Percentiles rank a stretch among this genome's conserved stretches.
Conservation (phyloP, 2,329 filamentous ascomycete genomes). For the Colletotrichum siamense region DNA sequence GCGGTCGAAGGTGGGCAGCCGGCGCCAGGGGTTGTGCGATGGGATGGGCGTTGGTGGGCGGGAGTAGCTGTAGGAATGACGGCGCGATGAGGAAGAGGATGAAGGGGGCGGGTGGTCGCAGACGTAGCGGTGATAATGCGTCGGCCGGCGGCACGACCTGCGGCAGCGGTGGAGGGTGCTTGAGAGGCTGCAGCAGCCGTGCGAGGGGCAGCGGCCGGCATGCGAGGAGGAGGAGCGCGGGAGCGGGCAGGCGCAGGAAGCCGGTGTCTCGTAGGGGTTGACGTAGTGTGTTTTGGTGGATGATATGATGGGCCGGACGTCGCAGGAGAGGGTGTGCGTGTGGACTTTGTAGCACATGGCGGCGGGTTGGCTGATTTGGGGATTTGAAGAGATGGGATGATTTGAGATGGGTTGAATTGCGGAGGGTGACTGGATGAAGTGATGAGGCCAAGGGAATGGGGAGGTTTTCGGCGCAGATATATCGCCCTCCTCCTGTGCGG, state of each 20-base stretch:
- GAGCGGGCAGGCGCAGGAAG: conserved; percentile 24
- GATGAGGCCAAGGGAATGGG: not conserved
- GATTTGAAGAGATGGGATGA: fast-evolving
- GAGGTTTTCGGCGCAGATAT: not conserved
- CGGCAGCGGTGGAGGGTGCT: conserved; percentile 23
- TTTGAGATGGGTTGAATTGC: not conserved
- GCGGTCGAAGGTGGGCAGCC: conserved; percentile 12
- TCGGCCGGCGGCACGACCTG: not conserved
- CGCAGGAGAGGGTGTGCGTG: conserved; percentile 33
- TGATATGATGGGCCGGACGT: conserved; percentile 31
- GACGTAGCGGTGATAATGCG: conserved; percentile 10
- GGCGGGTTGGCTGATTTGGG: not conserved
- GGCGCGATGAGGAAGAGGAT: conserved; percentile 18
- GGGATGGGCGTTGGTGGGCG: not conserved
- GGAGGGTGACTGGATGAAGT: not conserved
- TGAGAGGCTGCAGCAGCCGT: conserved; percentile 31
- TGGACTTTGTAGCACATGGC: conserved; percentile 26
- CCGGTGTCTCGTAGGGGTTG: conserved; percentile 27
- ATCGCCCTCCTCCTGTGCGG: fast-evolving
- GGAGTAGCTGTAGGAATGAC: conserved; percentile 18
- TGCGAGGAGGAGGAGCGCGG: not conserved
- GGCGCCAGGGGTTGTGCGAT: not conserved
- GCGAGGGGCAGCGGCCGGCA: conserved; percentile 26
- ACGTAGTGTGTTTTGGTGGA: conserved; percentile 26
- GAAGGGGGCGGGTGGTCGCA: not conserved